phyloP scores from a whole-genome alignment of 2,329 filamentous ascomycete genomes.

The Sordariomycetes sp. region DNA sequence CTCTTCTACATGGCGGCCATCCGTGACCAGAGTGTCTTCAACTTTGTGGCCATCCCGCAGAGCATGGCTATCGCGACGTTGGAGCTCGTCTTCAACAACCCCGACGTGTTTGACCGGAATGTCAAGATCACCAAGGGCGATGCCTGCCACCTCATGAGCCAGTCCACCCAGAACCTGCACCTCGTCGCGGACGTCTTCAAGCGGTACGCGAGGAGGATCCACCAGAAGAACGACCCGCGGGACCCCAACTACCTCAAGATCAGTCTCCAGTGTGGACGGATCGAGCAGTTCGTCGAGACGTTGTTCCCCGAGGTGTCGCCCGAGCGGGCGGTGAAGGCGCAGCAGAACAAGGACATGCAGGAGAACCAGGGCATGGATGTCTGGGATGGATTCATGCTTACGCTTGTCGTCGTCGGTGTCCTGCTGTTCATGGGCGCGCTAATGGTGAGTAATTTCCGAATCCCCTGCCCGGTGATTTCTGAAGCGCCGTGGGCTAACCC shows the following conservation, averaged over 20 bases:
- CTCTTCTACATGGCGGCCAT: constrained; percentile 96
- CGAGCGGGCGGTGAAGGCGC: constrained; percentile 34
- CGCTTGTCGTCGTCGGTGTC: constrained; percentile 52
- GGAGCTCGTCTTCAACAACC: constrained; percentile 86
- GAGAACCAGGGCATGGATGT: constrained; percentile 32
- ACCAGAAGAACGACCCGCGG: constrained; percentile 84
- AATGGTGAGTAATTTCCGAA: constrained; percentile 53
- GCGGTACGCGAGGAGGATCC: constrained; percentile 65
- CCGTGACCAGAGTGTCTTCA: constrained; percentile 94
- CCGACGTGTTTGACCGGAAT: constrained; percentile 70
- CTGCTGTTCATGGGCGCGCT: constrained; percentile 56
- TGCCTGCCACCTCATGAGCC: constrained; percentile 80
- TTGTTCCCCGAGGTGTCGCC: constrained; percentile 79
- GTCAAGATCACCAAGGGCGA: constrained; percentile 96
- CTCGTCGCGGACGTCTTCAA: constrained; percentile 74
- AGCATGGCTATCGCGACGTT: constrained; percentile 94
- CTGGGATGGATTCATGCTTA: constrained; percentile 52
- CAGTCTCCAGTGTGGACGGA: constrained; percentile 73
- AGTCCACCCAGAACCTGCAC: constrained; percentile 82
- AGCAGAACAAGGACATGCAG: constrained; percentile 21
- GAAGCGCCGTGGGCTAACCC: background rate
- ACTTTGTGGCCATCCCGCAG: constrained; percentile 96
- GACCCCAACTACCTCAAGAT: constrained; percentile 91
- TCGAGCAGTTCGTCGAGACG: constrained; percentile 90
- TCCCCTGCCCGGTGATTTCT: background rate